Evolutionary conservation across 2,329 filamentous ascomycete genomes (phyloP).

Genomic region (Dothideomycetidae sp.): DNA sequence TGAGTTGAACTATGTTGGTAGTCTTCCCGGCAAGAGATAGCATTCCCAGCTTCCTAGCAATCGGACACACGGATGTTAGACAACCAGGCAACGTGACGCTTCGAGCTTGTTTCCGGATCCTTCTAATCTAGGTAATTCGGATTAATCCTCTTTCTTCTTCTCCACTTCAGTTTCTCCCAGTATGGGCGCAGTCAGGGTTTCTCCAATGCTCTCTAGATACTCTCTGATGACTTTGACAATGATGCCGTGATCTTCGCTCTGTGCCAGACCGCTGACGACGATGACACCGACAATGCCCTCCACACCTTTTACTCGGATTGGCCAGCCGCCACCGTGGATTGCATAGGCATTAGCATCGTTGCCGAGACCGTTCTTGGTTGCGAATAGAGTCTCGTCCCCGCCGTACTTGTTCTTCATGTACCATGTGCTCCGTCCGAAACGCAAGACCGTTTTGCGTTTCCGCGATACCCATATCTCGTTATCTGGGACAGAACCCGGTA

Average conservation of each 20-base stretch:
- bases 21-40: too few species aligned
- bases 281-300: constrained; percentile 64
- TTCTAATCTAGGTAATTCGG: too few species aligned
- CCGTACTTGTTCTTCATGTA: constrained; percentile 53
- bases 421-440: constrained; percentile 59
- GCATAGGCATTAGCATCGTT: constrained; percentile 47
- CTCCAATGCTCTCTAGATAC: constrained; percentile 25
- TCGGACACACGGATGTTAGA: too few species aligned
- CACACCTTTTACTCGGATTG: constrained; percentile 56
- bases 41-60: too few species aligned
- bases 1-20: too few species aligned
- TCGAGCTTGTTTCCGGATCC: too few species aligned
- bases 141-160: constrained; percentile 31
- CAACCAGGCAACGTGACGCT: too few species aligned
- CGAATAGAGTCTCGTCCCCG: constrained; percentile 51
- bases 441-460: constrained; percentile 57
- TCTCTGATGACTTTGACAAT: constrained; percentile 55
- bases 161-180: constrained; percentile 18
- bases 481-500: constrained; percentile 53
- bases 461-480: constrained; percentile 41
- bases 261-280: constrained; percentile 61
- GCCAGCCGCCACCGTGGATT: constrained; percentile 64
- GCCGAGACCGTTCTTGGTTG: constrained; percentile 49
- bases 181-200: neutral
- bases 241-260: constrained; percentile 63